Evolutionary conservation across 2,329 filamentous ascomycete species (phyloP).

Genomic region (Ceratocystis huliohia): DNA sequence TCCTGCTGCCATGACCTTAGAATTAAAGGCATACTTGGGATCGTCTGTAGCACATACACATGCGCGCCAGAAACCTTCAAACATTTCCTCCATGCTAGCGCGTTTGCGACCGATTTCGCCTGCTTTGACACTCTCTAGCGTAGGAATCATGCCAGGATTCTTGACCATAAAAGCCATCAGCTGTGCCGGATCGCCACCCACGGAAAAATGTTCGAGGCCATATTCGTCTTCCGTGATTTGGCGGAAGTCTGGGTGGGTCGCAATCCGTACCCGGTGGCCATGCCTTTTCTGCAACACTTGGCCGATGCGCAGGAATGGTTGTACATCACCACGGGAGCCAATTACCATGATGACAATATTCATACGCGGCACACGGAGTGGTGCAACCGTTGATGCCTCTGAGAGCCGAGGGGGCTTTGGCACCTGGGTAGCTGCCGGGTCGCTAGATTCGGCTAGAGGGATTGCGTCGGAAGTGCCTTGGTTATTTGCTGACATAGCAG

Average conservation of each 20-base stretch:
- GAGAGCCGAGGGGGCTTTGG: conserved; percentile 16
- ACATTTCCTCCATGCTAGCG: conserved; percentile 66
- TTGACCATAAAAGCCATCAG: conserved; percentile 85
- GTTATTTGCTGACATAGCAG: not conserved
- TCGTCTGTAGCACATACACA: conserved; percentile 64
- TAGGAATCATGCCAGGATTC: conserved; percentile 66
- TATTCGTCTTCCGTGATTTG: conserved; percentile 58
- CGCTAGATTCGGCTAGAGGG: not conserved
- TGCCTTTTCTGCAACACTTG: conserved; percentile 58
- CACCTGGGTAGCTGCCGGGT: conserved; percentile 13
- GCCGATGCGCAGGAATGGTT: conserved; percentile 66
- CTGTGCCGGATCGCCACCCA: conserved; percentile 67
- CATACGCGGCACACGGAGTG: conserved; percentile 29
- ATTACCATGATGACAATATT: conserved; percentile 81
- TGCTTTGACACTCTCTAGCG: conserved; percentile 55
- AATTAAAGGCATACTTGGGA: conserved; percentile 46
- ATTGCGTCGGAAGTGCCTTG: not conserved
- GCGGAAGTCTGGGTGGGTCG: conserved; percentile 65
- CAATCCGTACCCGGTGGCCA: conserved; percentile 63
- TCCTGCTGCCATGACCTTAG: conserved; percentile 48
- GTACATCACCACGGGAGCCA: conserved; percentile 65
- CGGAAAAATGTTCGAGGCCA: conserved; percentile 66
- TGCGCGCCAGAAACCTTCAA: conserved; percentile 68
- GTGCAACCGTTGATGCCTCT: conserved; percentile 10
- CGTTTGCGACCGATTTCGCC: conserved; percentile 59